A percentile compares a stretch with the other conserved stretches of the same genome.
Evolutionary conservation across 169 alveolate genomes (phyloP).

Genomic region (Plasmodium billcollinsi): DNA sequence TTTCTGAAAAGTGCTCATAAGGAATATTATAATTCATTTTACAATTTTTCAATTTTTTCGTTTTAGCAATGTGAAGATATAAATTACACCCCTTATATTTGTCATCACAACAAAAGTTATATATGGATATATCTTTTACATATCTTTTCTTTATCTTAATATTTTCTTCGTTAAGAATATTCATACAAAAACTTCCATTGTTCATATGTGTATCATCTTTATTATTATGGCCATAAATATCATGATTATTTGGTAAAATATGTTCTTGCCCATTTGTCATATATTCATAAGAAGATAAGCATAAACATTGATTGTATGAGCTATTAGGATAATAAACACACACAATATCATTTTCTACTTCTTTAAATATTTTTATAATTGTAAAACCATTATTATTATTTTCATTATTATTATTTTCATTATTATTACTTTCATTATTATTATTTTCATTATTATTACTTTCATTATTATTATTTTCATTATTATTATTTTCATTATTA

Average conservation of each 20-base stretch:
- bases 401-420: not conserved
- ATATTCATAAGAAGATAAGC: constrained; percentile 11
- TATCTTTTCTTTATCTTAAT: constrained; percentile 60
- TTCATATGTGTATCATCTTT: not conserved
- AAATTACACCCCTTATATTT: constrained; percentile 60
- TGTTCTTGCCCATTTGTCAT: not conserved
- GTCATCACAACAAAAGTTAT: constrained; percentile 66
- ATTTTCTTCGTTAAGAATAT: constrained; percentile 43
- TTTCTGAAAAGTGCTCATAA: constrained; percentile 35
- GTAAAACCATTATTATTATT: constrained; percentile 11
- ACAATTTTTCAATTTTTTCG: constrained; percentile 41
- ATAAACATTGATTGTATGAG: constrained; percentile 53
- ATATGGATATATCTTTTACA: constrained; percentile 55
- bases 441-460: not conserved
- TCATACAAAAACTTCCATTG: not conserved
- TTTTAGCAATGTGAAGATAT: constrained; percentile 46
- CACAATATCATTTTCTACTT: constrained; percentile 30
- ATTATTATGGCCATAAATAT: constrained; percentile 32
- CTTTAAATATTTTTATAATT: constrained; percentile 34
- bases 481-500: not conserved
- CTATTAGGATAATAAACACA: constrained; percentile 72
- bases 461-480: not conserved
- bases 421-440: not conserved
- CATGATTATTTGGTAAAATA: not conserved
- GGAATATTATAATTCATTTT: constrained; percentile 51